Evolutionary conservation across 2,329 filamentous ascomycete genomes (phyloP), one percentile per base, ranked within the genome.

Genomic region (Colletotrichum liaoningense): DNA sequence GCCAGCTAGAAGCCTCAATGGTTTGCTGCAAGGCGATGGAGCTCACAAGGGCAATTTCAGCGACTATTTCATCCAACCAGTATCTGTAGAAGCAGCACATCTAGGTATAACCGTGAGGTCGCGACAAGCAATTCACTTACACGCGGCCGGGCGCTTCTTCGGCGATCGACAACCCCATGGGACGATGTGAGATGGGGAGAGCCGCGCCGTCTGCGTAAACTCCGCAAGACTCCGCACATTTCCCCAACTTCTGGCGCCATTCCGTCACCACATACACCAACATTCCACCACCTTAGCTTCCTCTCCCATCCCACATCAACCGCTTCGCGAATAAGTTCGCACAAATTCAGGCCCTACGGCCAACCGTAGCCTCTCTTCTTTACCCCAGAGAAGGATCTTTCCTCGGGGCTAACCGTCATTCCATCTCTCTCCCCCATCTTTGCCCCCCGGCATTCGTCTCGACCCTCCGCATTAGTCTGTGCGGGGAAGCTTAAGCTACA

Each of bases 191-290:
- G 38, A 7, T 42, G 16, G 38, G 38, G 14, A 42, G 65, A 64
- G 58, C 66, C 38, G 59, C 58, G 66, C 58, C 64, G 52, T 26
- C 38, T 30, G n/a, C 52, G 35, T 49, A 58, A 26, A 63, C 65
- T 72, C 69, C 69, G 69, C 69, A 58, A 69, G 59, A 69, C 70
- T 73, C 70, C 70, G 70, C 69, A 72, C 52, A 19, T 22, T 59
- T 12, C 54, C 56, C 66, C 42, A 69, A 72, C 58, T 11, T 38
- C 49, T 35, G 52, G 16, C 19, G 19, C 69, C 64, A 64, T 73
- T 63, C 33, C 66, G 70, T 72, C 66, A 69, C 56, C 16, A 9
- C 42, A 38, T 14, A 3, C 57, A 38, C n/a, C 38, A 52, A 38
- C 33, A 12, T 58, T 24, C 38, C 24, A 49, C 62, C 19, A 9